Percentiles rank a stretch among this genome's conserved stretches.
Evolutionary conservation across 768 basidiomycete species (phyloP).

Genomic region (Amyloporia xantha): DNA sequence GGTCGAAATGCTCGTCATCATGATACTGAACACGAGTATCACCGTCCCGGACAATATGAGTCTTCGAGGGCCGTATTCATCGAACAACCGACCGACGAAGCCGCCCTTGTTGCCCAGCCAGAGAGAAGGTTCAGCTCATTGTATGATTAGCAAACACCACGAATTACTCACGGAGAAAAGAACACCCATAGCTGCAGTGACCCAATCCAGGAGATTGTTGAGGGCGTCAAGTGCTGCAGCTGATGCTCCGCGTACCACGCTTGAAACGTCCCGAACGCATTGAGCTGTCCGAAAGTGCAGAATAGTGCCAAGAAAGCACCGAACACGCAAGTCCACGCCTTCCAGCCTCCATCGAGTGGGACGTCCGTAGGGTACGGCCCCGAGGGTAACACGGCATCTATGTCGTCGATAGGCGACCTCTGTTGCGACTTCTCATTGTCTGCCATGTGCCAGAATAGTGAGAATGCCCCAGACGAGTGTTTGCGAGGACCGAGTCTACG

Average conservation of each 20-base stretch:
- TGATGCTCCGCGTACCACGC: slow-evolving; percentile 61
- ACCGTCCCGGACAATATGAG: slow-evolving; percentile 46
- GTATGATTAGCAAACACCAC: not conserved
- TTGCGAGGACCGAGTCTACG: no score
- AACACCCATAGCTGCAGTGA: slow-evolving; percentile 64
- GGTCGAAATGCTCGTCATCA: slow-evolving; percentile 52
- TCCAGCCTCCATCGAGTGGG: slow-evolving; percentile 24
- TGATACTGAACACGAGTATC: slow-evolving; percentile 42
- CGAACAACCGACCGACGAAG: slow-evolving; percentile 54
- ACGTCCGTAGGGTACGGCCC: no score
- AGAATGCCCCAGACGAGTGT: no score
- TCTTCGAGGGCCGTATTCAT: slow-evolving; percentile 49
- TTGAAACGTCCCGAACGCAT: slow-evolving; percentile 67
- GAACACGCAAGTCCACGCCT: slow-evolving; percentile 43
- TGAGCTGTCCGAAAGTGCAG: slow-evolving; percentile 68
- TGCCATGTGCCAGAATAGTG: no score
- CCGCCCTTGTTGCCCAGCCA: slow-evolving; percentile 48
- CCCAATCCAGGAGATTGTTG: slow-evolving; percentile 64
- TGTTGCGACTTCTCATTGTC: no score
- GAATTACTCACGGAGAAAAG: slow-evolving; percentile 52
- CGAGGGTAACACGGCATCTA: no score
- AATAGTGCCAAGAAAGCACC: slow-evolving; percentile 64
- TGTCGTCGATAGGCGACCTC: no score
- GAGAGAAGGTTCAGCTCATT: not conserved
- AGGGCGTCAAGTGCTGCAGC: slow-evolving; percentile 40